Evolutionary conservation across 345 rosid species (phyloP).

Genomic region (Diplotaxis tenuifolia): DNA sequence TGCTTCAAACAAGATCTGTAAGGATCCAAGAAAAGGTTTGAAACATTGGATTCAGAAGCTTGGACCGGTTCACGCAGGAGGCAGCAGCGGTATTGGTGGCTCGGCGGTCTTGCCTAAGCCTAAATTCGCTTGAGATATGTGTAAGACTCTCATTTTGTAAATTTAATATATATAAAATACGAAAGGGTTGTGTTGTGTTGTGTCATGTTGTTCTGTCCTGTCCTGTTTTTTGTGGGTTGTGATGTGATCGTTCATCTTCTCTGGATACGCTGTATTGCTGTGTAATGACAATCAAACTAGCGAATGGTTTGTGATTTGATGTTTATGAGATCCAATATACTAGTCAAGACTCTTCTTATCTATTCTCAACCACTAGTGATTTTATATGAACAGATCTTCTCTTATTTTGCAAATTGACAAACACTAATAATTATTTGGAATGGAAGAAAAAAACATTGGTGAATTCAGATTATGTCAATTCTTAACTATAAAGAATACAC

Average conservation of each 20-base stretch:
- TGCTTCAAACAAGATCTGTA: constrained; percentile 44
- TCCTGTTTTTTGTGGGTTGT: constrained; percentile 26
- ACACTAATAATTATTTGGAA: background rate
- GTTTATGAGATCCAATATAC: constrained; percentile 20
- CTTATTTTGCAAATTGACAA: background rate
- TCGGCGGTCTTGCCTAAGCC: constrained; percentile 43
- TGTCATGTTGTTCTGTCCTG: background rate
- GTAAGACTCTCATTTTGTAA: constrained; percentile 36
- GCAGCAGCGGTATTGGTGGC: constrained; percentile 67
- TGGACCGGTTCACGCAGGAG: constrained; percentile 43
- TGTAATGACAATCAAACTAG: constrained; percentile 34
- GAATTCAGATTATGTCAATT: background rate
- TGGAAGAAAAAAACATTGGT: background rate
- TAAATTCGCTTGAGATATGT: constrained; percentile 40
- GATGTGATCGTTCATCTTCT: constrained; percentile 28
- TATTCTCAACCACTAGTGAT: background rate
- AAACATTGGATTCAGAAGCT: constrained; percentile 91
- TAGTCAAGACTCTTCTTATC: background rate
- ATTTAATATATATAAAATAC: constrained; percentile 21
- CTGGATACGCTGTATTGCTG: constrained; percentile 25
- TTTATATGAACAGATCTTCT: background rate
- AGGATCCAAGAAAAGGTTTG: constrained; percentile 78
- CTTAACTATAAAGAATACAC: background rate
- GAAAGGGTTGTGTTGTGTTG: background rate
- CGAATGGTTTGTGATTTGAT: constrained; percentile 32